These are phyloP conservation scores for Penicillium sclerotigenum DNA, from an alignment of 2,329 filamentous ascomycete species.

Conservation along the genomic window DNA sequence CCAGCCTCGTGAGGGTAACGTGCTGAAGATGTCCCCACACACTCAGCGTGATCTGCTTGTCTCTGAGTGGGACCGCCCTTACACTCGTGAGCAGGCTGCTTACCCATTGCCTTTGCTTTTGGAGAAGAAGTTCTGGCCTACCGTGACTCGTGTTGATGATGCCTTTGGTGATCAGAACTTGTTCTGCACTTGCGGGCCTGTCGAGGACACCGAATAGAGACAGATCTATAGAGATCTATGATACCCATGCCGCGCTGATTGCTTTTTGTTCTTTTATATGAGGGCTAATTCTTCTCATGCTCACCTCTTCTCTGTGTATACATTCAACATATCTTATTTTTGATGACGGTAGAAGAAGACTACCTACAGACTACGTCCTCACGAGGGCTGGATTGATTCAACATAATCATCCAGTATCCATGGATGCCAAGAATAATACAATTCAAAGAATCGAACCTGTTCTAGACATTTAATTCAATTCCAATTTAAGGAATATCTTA, in stretches of 20 bases:
- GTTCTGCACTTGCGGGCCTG: slow-evolving; percentile 90
- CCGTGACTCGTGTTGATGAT: slow-evolving; percentile 81
- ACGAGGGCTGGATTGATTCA: slow-evolving; percentile 3
- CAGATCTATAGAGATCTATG: slow-evolving; percentile 22
- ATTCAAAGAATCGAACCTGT: not conserved
- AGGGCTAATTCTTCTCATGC: slow-evolving; percentile 10
- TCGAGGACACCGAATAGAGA: slow-evolving; percentile 55
- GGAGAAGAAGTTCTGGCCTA: slow-evolving; percentile 98
- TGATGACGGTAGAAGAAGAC: slow-evolving; percentile 2
- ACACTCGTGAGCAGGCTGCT: slow-evolving; percentile 76
- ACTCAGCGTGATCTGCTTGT: slow-evolving; percentile 74
- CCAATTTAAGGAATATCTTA: too few species aligned
- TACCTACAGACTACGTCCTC: not conserved
- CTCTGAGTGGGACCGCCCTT: slow-evolving; percentile 77
- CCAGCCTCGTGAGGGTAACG: slow-evolving; percentile 71
- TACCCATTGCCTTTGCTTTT: slow-evolving; percentile 78
- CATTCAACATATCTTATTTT: slow-evolving; percentile 31
- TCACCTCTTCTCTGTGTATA: slow-evolving; percentile 18
- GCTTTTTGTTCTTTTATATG: slow-evolving; percentile 7
- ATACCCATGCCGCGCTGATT: slow-evolving; percentile 34
- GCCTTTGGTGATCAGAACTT: slow-evolving; percentile 88
- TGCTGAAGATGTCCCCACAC: slow-evolving; percentile 87
- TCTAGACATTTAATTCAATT: not conserved
- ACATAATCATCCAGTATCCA: slow-evolving; percentile 5
- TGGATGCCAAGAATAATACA: not conserved